phyloP scores from a whole-genome alignment of 768 basidiomycete species.

The Dioszegia aurantiaca region DNA sequence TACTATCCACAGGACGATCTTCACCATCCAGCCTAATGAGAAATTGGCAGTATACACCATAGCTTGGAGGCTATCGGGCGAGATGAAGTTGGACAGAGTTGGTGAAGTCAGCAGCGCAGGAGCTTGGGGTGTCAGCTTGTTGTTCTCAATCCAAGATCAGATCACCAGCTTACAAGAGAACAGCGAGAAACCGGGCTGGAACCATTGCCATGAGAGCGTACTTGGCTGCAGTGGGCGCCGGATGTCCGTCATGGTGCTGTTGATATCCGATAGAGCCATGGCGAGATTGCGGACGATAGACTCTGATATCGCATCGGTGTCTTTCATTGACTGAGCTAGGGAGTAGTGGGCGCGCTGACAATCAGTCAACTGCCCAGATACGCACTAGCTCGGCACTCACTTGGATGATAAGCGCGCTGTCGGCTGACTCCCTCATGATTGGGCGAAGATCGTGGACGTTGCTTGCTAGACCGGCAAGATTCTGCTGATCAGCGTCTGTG shows the following conservation, averaged over 20 bases:
- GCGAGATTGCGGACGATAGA: conserved; percentile 5
- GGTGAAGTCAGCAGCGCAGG: conserved; percentile 8
- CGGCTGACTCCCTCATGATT: neutral
- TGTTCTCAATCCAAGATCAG: too few species aligned
- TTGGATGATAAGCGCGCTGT: neutral
- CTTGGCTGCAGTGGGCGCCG: neutral
- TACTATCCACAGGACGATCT: neutral
- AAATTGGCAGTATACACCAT: conserved; percentile 4
- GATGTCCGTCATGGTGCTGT: conserved; percentile 9
- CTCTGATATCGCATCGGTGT: conserved; percentile 2
- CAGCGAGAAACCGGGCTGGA: conserved; percentile 9
- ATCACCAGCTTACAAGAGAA: conserved; percentile 16
- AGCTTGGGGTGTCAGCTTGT: conserved; percentile 6
- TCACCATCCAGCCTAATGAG: neutral
- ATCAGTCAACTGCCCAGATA: too few species aligned
- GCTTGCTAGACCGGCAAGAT: neutral
- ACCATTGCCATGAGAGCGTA: neutral
- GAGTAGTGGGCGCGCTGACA: neutral
- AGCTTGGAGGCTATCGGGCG: conserved; percentile 1
- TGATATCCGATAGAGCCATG: conserved; percentile 5
- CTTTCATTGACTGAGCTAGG: neutral
- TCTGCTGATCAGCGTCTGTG: conserved; percentile 3
- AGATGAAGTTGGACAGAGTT: neutral
- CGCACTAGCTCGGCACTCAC: neutral
- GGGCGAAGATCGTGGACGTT: neutral